phyloP scores from a whole-genome alignment of 2,329 filamentous ascomycete genomes.

The Clonostachys solani region DNA sequence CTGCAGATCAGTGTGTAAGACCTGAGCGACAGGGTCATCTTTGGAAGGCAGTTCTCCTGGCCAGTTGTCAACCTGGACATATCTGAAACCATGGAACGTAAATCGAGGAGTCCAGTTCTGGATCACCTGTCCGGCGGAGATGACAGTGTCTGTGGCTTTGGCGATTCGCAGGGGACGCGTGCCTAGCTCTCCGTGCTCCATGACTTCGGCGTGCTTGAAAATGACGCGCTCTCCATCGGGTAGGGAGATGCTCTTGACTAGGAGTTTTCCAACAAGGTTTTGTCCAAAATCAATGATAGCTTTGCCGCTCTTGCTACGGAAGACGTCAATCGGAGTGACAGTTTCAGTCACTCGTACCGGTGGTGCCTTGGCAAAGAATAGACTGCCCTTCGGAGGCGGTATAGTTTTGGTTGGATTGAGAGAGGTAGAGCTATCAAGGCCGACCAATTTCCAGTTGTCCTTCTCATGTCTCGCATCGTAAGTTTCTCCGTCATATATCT shows the following conservation, averaged over 20 bases:
- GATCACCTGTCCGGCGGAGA: background rate
- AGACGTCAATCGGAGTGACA: constrained; percentile 19
- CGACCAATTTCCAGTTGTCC: constrained; percentile 21
- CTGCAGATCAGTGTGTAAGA: constrained; percentile 47
- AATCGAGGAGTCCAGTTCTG: constrained; percentile 17
- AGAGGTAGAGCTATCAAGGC: constrained; percentile 3
- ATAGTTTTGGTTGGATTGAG: constrained; percentile 17
- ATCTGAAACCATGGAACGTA: constrained; percentile 50
- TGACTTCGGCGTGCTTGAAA: constrained; percentile 50
- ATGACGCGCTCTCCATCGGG: constrained; percentile 31
- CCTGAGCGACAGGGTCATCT: constrained; percentile 14
- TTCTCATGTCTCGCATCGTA: constrained; percentile 39
- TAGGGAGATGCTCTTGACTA: background rate
- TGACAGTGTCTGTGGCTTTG: background rate
- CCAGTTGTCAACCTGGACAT: constrained; percentile 35
- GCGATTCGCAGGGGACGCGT: constrained; percentile 34
- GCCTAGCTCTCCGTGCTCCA: constrained; percentile 40
- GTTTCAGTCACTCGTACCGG: constrained; percentile 27
- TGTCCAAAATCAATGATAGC: constrained; percentile 50
- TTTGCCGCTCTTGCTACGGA: constrained; percentile 23
- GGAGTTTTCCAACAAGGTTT: constrained; percentile 45
- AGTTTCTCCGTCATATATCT: constrained; percentile 49
- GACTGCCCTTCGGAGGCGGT: constrained; percentile 13
- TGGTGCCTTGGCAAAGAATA: constrained; percentile 34
- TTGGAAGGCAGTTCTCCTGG: constrained; percentile 3